Evolutionary conservation across 345 rosid species (phyloP).

Genomic region (Noccaea caerulescens): DNA sequence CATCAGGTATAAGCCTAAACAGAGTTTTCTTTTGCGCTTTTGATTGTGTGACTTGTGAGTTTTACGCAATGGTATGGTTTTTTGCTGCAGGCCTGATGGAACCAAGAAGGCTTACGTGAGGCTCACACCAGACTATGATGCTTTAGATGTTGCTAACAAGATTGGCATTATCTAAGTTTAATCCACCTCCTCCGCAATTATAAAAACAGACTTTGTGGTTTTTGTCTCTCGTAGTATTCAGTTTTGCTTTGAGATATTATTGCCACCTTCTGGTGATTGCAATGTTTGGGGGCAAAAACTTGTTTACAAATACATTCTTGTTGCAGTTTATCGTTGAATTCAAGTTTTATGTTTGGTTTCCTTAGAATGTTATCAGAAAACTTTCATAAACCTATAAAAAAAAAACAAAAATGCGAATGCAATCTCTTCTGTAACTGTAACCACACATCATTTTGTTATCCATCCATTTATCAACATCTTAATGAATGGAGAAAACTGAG

Average conservation of each 20-base stretch:
- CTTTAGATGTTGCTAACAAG: slow-evolving; percentile 78
- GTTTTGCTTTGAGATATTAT: slow-evolving; percentile 39
- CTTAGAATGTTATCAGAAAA: background rate
- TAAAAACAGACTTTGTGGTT: slow-evolving; percentile 36
- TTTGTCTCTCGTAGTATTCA: slow-evolving; percentile 32
- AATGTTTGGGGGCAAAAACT: slow-evolving; percentile 21
- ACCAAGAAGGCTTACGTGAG: slow-evolving; percentile 77
- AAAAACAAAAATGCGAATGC: background rate
- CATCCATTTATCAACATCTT: slow-evolving; percentile 25
- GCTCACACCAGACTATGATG: slow-evolving; percentile 71
- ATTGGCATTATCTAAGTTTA: slow-evolving; percentile 70
- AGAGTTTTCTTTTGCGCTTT: background rate
- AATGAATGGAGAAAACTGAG: background rate
- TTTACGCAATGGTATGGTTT: no score
- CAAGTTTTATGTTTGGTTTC: background rate
- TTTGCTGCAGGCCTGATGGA: slow-evolving; percentile 69
- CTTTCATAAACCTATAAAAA: background rate
- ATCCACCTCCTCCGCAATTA: slow-evolving; percentile 26
- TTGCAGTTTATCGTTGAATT: slow-evolving; percentile 22
- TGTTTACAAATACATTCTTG: slow-evolving; percentile 16
- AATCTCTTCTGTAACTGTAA: background rate
- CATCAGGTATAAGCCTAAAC: slow-evolving; percentile 57
- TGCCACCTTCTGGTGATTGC: slow-evolving; percentile 13
- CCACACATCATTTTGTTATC: slow-evolving; percentile 21
- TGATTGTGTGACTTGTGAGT: background rate